phyloP scores from a whole-genome alignment of 345 rosid species.

The Salix koriyanagi region DNA sequence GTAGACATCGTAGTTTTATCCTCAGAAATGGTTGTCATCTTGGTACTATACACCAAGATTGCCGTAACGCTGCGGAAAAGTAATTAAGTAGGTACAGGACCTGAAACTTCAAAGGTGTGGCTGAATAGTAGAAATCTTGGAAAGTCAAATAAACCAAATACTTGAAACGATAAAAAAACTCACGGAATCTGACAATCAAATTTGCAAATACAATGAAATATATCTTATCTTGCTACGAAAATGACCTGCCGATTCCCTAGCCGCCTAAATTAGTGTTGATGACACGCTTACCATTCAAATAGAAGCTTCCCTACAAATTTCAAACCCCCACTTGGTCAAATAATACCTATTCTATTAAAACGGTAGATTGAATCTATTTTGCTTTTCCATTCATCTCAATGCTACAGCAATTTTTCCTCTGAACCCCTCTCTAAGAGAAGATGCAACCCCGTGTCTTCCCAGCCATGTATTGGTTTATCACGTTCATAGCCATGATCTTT shows the following conservation, averaged over 20 bases:
- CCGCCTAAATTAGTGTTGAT: not conserved
- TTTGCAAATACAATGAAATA: not conserved
- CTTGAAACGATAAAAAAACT: not conserved
- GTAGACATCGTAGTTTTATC: too few species aligned
- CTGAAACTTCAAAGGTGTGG: too few species aligned
- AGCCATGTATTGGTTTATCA: not conserved
- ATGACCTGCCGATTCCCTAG: not conserved
- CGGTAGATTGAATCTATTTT: not conserved
- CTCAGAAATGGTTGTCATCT: too few species aligned
- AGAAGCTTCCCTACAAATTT: not conserved
- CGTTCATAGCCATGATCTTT: not conserved
- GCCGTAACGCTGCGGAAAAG: too few species aligned
- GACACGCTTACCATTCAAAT: not conserved
- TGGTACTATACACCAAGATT: too few species aligned
- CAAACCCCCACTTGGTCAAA: not conserved
- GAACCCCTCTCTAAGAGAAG: not conserved
- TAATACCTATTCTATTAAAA: not conserved
- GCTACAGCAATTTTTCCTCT: not conserved
- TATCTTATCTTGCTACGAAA: not conserved
- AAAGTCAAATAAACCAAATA: not conserved
- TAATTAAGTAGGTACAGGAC: too few species aligned
- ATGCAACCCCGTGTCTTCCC: not conserved
- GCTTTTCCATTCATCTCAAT: not conserved
- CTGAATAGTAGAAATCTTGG: too few species aligned
- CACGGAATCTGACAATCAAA: not conserved